Evolutionary conservation across 2,329 filamentous ascomycete species (phyloP), one percentile per base, ranked within the genome.

Genomic region (Fusarium transvaalense): DNA sequence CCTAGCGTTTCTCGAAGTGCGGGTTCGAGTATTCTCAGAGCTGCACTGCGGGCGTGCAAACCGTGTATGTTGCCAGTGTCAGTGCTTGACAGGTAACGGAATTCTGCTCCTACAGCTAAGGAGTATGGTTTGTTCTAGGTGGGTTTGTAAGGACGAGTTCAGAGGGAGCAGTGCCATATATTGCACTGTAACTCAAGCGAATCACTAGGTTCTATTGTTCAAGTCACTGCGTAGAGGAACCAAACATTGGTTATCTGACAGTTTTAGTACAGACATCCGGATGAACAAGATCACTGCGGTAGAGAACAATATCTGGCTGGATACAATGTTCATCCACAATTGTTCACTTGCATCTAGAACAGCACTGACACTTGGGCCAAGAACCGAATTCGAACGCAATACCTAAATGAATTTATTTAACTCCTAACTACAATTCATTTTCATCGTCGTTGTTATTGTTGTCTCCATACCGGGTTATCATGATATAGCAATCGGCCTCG

Each of bases 61-160:
- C 41, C 13, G 31, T 45, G 31, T 32, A 46, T 50, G 37, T 29
- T 64, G 55, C 21, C 61, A 42, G 34, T 64, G 61, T 9, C 38
- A 34, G 39, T 43, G 43, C 56, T 37, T 23, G 17, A 15, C 47
- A 15, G 23, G 17, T 27, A 21, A 35, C n/a, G 15, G 34, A 37
- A 17, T 41, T 29, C 10, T 50, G 23, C 39, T 13, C 51, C 52
- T 37, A 17, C 25, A 35, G 25, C 14, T 17, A 23, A 14, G 39
- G 37, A 37, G 17, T 19, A 32, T 37, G 10, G 12, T 56, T 32
- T 14, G 27, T 25, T 32, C 23, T 23, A 51, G 25, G 23, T 13
- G 14, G 31, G 15, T 25, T 13, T 12, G 27, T 13, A 37, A 34
- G 31, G 15, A 27, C 17, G 29, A 46, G 19, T 19, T n/a, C 21